Evolutionary conservation across 768 basidiomycete genomes (phyloP).

Genomic region (Arthromyces matolae): DNA sequence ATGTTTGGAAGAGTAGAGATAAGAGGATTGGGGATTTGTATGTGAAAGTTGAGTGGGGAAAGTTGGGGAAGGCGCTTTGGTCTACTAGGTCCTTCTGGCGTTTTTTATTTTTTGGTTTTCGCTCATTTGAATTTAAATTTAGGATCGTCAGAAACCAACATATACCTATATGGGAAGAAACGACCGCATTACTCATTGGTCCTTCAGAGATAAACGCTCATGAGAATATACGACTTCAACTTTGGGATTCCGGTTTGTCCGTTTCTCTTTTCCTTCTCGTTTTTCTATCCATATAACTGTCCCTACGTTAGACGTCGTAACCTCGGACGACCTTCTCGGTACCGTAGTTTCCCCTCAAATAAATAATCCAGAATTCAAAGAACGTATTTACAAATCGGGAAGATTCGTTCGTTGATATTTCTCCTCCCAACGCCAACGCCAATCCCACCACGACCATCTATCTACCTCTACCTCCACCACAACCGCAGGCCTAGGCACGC

Average conservation of each 20-base stretch:
- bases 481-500: conserved; percentile 33
- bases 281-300: no score
- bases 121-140: not conserved
- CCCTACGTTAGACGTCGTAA: conserved; percentile 32
- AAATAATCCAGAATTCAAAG: conserved; percentile 29
- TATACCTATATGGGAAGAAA: conserved; percentile 70
- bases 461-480: no score
- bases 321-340: conserved; percentile 49
- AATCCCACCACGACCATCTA: no score
- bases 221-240: conserved; percentile 59
- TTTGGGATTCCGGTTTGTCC: conserved; percentile 66
- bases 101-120: not conserved
- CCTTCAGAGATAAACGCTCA: conserved; percentile 63
- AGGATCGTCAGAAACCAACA: conserved; percentile 62
- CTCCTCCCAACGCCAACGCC: no score
- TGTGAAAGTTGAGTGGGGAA: conserved; percentile 62
- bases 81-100: conserved; percentile 44
- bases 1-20: conserved; percentile 29
- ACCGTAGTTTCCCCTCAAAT: conserved; percentile 37
- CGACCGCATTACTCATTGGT: conserved; percentile 56
- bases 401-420: conserved; percentile 39
- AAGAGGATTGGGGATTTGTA: conserved; percentile 47
- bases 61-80: conserved; percentile 61
- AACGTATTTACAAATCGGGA: conserved; percentile 45
- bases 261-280: no score